phyloP scores from a whole-genome alignment of 208 protist species.

The Borovskyia barvae region DNA sequence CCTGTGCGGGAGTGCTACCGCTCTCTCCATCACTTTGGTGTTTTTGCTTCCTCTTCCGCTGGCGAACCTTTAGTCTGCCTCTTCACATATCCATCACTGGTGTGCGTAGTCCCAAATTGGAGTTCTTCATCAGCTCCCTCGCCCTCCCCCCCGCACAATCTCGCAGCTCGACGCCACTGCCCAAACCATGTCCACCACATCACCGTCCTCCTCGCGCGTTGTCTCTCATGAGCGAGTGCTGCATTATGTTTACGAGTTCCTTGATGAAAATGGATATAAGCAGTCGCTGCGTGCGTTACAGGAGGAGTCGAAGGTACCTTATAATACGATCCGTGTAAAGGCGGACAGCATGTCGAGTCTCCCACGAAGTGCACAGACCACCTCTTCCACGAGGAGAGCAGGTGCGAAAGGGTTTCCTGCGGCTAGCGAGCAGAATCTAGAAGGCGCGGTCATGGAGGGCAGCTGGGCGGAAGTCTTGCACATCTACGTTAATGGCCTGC shows the following conservation, averaged over 20 bases:
- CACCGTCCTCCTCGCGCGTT: conserved; percentile 19
- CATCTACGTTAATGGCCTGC: conserved; percentile 57
- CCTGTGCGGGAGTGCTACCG: no score
- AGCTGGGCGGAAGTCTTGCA: conserved; percentile 70
- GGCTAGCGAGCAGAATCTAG: conserved; percentile 30
- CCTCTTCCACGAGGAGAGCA: neutral
- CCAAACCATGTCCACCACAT: no score
- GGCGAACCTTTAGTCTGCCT: conserved; percentile 1
- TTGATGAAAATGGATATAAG: conserved; percentile 63
- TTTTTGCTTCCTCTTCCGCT: conserved; percentile 18
- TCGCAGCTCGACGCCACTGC: no score
- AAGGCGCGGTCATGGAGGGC: conserved; percentile 58
- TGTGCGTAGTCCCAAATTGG: no score
- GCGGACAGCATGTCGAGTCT: neutral
- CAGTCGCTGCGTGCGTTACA: conserved; percentile 66
- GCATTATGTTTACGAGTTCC: conserved; percentile 66
- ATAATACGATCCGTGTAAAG: conserved; percentile 66
- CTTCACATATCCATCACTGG: no score
- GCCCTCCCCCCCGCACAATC: conserved; percentile 3
- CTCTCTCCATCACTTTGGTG: conserved; percentile 5
- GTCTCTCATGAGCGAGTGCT: conserved; percentile 66
- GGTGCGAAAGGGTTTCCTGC: conserved; percentile 4
- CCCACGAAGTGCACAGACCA: neutral
- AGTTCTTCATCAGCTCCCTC: neutral
- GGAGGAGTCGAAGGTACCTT: conserved; percentile 73